Evolutionary conservation across 2,329 filamentous ascomycete species (phyloP), one percentile per base, ranked within the genome.

Genomic region (Colletotrichum trifolii): DNA sequence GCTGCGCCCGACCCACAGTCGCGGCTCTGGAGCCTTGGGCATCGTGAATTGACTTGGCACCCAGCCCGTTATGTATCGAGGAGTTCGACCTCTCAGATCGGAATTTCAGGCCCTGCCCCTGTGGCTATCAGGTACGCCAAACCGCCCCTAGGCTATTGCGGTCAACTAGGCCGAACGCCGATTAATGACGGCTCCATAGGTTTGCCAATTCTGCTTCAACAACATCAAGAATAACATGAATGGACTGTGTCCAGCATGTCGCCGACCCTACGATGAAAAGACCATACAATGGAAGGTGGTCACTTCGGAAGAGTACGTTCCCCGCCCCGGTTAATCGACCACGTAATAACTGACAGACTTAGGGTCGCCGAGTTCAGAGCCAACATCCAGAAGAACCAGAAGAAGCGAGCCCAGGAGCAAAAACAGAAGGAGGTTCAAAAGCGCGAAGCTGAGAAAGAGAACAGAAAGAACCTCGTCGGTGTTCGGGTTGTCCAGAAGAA

Each of bases 181-280:
- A 62, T 48, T 17, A 56, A 53, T 66, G 36, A 66, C 59, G 10
- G 58, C 57, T 52, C 56, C 33, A 49, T 73, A 97, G 94, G 95
- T 99, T 77, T 99, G 96, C 80, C 96, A 99, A 83, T 99, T 99
- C 81, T 99, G 96, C 82, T 99, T 95, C 83, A 97, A 99, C 81
- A 99, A 98, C 77, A 96, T 99, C 77, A 97, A 96, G 81, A 97
- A 92, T 72, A 97, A 97, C 73, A 94, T 97, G 87, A 98, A 97
- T 76, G 94, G 95, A 40, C 86, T 97, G 63, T 99, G 96, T 78
- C 96, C 96, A n/a, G 97, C 97, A 71, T 99, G 96, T 77, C 89
- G 96, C 79, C 87, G 96, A 76, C 91, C 93, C 6, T 99, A 99
- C 78, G 94, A 97, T 77, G 96, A 99, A 71, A 95, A 95, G 77